Base-by-base conservation (phyloP, 2,329 filamentous ascomycete genomes). In the Aureobasidium uvarum region DNA sequence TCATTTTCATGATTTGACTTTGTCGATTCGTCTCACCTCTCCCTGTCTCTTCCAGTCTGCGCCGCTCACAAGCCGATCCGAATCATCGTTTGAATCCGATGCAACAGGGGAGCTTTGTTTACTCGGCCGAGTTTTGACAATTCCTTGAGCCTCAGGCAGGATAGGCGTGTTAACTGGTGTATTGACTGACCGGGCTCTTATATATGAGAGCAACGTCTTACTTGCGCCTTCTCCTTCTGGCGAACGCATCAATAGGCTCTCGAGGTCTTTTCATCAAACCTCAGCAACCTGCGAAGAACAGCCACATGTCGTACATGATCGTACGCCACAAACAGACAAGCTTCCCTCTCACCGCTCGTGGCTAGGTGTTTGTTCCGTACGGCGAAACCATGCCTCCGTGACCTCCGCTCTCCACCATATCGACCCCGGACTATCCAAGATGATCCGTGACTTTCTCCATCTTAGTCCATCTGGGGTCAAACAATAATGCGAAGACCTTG, bases 301-400 rank as follows among this genome's bases (percentile, higher is more conserved):
- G 31, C 41, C 58, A 51, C 33, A 62, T n/a, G 59, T 52, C 33
- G 25, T 54, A 16, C 43, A 33, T 25, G 38, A 38, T 52, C 48
- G 14, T 36, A 33, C 41, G 25, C 39, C 13, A 46, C 55, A 39
- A 2, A 46, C 41, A 39, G 28, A 62, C 58, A 62, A 62, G 45
- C 43, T 41, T 39, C 39, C 11, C 20, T 16, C 18, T 51, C 45
- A 63, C 59, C 59, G 45, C 59, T n/a, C 16, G 45, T 14, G 36
- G 31, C 45, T 23, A 43, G 33, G 33, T 46, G 11, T 45, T 43
- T 52, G 60, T 54, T 63, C 46, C 60, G 60, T 28, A 54, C 60
- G 60, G 60, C 60, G 60, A 63, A 63, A 63, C 60, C 45, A 54
- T 63, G 38, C 60, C 38, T 54, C 60, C 60, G 60, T 33, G 31